These are phyloP conservation scores for Phytopythium helicoides DNA, from an alignment of 352 stramenopile species.

Conservation along the genomic window DNA sequence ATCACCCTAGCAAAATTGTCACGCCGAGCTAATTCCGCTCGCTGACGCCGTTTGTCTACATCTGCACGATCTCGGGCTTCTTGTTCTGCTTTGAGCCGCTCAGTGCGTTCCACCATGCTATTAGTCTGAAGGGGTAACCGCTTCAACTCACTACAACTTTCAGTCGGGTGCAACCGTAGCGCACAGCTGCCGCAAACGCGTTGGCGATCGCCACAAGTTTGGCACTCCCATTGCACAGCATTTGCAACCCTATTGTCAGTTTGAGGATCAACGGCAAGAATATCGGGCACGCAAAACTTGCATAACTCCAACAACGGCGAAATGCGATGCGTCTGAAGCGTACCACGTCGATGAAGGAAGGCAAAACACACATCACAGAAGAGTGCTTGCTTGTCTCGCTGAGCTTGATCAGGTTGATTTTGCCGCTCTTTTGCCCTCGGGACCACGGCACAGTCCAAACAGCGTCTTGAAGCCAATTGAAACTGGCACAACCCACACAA, in stretches of 20 bases:
- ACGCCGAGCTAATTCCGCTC: conserved; percentile 18
- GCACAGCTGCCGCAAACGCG: conserved; percentile 50
- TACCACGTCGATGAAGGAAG: conserved; percentile 47
- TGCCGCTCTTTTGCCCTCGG: background rate
- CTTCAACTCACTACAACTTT: conserved; percentile 42
- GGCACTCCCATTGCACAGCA: conserved; percentile 52
- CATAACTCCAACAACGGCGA: conserved; percentile 47
- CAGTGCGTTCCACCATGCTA: conserved; percentile 31
- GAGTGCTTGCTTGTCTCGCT: conserved; percentile 21
- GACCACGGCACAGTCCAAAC: conserved; percentile 26
- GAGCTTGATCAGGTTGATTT: background rate
- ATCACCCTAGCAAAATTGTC: conserved; percentile 32
- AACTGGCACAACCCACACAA: conserved; percentile 64
- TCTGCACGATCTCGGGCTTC: conserved; percentile 45
- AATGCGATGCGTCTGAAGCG: conserved; percentile 37
- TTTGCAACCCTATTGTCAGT: conserved; percentile 6
- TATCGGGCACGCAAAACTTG: conserved; percentile 20
- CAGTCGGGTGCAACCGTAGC: conserved; percentile 28
- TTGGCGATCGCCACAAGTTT: conserved; percentile 16
- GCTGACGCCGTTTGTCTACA: conserved; percentile 36
- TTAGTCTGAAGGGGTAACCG: conserved; percentile 33
- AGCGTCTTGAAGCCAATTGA: conserved; percentile 55
- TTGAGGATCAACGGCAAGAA: conserved; percentile 10
- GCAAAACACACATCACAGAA: conserved; percentile 72
- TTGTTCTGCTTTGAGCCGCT: conserved; percentile 30